Base-by-base conservation (phyloP, 2,329 filamentous ascomycete genomes). In the Acephala macrosclerotiorum region DNA sequence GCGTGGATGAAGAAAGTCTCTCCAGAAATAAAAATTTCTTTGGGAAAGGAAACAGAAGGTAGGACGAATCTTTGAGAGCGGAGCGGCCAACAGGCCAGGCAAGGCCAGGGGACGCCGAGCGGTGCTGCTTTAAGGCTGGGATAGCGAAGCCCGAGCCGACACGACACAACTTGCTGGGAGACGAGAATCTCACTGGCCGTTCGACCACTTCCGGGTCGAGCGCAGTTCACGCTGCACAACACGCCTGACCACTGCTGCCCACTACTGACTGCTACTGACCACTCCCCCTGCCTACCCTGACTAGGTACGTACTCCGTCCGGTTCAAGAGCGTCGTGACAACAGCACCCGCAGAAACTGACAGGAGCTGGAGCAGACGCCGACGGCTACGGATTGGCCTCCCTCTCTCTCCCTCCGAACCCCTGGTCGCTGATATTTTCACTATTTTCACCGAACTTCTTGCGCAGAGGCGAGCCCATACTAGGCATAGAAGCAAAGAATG, bases 61-160 rank as follows among this genome's bases (percentile, higher is more conserved):
- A 36, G 45, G 58, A 60, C 58, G 58, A 60, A 60, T 60, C 49
- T 53, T 53, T 53, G 49, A 53, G 22, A 25, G 49, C 49, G 49
- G 49, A 11, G n/a, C n/a, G n/a, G n/a, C n/a, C 47, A 25, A 29
- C 42, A 45, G 42, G 11, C 47, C 22, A 12, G 6, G 7, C 45
- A 49, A n/a, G 45, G 45, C 45, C 18, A 22, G 45, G 45, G n/a
- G n/a, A 22, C n/a, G 38, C 3, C n/a, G 49, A 29, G 25, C 12
- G 14, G 25, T 53, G 25, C 11, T 53, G 49, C 49, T 53, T 53
- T 29, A 29, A 6, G 18, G 11, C 22, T 3, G 5, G 49, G 25
- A 14, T 3, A 53, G 25, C 25, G 49, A 53, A 53, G 49, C 49
- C 49, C 49, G 49, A 53, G 49, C 49, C 49, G 49, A 53, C 45